Conservation (phyloP, 1,284 basidiomycete genomes). For the Cronartium ribicola region DNA sequence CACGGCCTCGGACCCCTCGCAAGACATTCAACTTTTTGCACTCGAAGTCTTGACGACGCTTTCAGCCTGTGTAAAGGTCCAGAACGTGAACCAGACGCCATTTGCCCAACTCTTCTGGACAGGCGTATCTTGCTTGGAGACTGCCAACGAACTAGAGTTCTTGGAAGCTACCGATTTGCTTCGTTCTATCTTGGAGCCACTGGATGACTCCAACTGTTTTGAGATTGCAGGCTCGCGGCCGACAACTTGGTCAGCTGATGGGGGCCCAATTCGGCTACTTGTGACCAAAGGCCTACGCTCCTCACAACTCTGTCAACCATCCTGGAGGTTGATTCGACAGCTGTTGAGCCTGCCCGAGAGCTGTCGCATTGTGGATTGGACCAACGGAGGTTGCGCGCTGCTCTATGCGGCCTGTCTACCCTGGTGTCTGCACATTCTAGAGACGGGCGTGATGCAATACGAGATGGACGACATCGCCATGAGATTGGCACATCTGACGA, state of each 20-base stretch:
- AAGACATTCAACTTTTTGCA: constrained; percentile 39
- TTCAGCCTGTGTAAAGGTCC: constrained; percentile 23
- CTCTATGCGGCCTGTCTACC: constrained; percentile 39
- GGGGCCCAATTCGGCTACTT: constrained; percentile 18
- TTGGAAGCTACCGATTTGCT: constrained; percentile 33
- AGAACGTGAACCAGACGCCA: constrained; percentile 9
- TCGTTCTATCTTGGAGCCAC: constrained; percentile 14
- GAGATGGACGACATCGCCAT: constrained; percentile 41
- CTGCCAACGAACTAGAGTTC: constrained; percentile 36
- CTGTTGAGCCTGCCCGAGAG: constrained; percentile 27
- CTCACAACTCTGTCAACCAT: constrained; percentile 27
- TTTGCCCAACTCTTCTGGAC: constrained; percentile 40
- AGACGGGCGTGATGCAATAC: constrained; percentile 40
- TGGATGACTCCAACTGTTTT: constrained; percentile 22
- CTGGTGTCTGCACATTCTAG: constrained; percentile 41
- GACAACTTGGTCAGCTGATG: constrained; percentile 15
- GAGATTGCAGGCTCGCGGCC: constrained; percentile 35
- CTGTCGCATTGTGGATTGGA: constrained; percentile 30
- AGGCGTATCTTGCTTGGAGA: constrained; percentile 35
- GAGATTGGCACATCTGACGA: constrained; percentile 20
- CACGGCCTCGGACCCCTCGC: constrained; percentile 35
- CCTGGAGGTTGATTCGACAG: constrained; percentile 33
- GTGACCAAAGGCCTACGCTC: constrained; percentile 40
- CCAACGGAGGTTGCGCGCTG: constrained; percentile 30
- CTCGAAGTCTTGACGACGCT: constrained; percentile 38